These are phyloP conservation scores for Phytophthora litchii DNA, from an alignment of 352 stramenopile genomes.

Conservation along the genomic window DNA sequence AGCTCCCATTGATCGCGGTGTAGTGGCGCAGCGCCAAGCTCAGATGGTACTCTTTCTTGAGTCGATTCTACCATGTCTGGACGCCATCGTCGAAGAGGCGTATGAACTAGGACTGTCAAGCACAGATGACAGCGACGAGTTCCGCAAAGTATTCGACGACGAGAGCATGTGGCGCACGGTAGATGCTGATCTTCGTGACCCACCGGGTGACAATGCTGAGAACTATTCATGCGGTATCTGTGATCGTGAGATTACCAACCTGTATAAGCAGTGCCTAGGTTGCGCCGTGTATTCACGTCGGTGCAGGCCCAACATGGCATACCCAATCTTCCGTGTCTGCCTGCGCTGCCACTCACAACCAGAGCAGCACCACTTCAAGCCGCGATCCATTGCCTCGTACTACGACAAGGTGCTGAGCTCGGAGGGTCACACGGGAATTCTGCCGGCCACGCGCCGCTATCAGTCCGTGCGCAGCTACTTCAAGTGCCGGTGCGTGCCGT, in stretches of 20 bases:
- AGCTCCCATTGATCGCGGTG: constrained; percentile 50
- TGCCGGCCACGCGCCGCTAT: constrained; percentile 67
- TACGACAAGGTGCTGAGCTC: constrained; percentile 76
- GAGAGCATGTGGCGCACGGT: constrained; percentile 77
- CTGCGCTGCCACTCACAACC: constrained; percentile 74
- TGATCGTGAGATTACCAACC: constrained; percentile 78
- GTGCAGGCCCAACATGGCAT: constrained; percentile 67
- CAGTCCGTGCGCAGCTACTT: constrained; percentile 73
- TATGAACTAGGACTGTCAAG: constrained; percentile 65
- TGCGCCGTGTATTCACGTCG: constrained; percentile 70
- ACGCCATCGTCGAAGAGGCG: constrained; percentile 79
- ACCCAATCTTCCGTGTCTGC: constrained; percentile 71
- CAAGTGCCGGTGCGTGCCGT: constrained; percentile 70
- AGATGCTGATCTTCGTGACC: constrained; percentile 56
- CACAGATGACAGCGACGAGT: constrained; percentile 72
- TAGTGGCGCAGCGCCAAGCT: constrained; percentile 69
- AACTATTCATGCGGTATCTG: constrained; percentile 75
- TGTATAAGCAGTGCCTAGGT: constrained; percentile 87
- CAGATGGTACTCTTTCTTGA: constrained; percentile 86
- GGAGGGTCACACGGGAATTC: constrained; percentile 73
- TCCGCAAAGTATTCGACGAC: constrained; percentile 76
- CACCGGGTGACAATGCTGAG: constrained; percentile 36
- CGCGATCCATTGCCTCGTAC: constrained; percentile 56
- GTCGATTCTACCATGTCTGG: constrained; percentile 77
- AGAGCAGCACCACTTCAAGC: constrained; percentile 79